Evolutionary conservation across 2,329 filamentous ascomycete species (phyloP), one percentile per base, ranked within the genome.

Genomic region (Claviceps sp.): DNA sequence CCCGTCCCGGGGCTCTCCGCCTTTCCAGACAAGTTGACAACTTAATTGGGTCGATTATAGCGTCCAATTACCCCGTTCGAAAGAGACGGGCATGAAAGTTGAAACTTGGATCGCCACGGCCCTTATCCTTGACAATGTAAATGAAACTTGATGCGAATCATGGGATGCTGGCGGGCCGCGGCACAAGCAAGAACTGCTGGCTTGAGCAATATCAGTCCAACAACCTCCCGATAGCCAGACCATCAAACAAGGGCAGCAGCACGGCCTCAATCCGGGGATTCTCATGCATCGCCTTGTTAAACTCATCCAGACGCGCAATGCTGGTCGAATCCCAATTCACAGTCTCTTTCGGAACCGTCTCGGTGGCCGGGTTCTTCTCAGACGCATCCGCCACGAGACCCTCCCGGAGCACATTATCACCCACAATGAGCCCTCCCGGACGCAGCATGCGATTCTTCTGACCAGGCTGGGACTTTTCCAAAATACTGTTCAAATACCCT

Each of bases 381-480:
- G 43, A 46, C 24, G 14, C 5, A 49, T 69, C 67, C 4, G 72
- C 75, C 3, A 79, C 72, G 13, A 76, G 63, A 6, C 70, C 76
- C 6, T 66, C 63, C 2, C 72, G 71, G 26, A 81, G 67, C 43
- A 75, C 69, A 52, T 80, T 80, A 60, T 80, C 77, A 1, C 73
- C 75, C 14, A 79, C 63, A 54, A 80, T 73, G 52, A 79, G 63
- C 0, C 74, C 76, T 7, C 72, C 74, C 8, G 67, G 61, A 1
- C 71, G 67, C 41, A 80, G 67, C 26, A 80, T 67, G 6, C 74
- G 69, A 14, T 55, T 58, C 2, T 59, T 18, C 5, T 57, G 55
- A 2, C 65, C 67, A 1, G 73, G 67, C 48, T 58, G 59, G 5
- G 74, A 78, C 48, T 63, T 59, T 18, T 63, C 65, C 14, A 78